These are phyloP conservation scores for Galerina marginata DNA, from an alignment of 768 basidiomycete species.

Conservation along the genomic window DNA sequence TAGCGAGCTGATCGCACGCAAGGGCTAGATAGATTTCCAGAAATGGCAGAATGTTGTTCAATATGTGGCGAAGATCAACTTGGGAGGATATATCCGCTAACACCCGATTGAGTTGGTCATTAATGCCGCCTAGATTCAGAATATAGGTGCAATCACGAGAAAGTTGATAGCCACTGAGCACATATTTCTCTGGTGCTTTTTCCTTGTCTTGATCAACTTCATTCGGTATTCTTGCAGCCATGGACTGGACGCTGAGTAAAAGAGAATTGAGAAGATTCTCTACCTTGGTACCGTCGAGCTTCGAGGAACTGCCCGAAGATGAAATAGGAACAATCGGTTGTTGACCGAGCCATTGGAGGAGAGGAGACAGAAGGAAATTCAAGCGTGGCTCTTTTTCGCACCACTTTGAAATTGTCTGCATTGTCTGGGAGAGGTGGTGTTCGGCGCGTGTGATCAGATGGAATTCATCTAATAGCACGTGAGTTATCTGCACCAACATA, in stretches of 20 bases:
- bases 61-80: slow-evolving; percentile 34
- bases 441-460: slow-evolving; percentile 32
- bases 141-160: slow-evolving; percentile 51
- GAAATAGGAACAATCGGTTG: slow-evolving; percentile 25
- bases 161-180: slow-evolving; percentile 51
- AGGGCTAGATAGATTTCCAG: slow-evolving; percentile 65
- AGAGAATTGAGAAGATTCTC: slow-evolving; percentile 63
- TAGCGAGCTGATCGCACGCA: slow-evolving; percentile 59
- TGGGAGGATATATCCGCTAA: slow-evolving; percentile 44
- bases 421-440: slow-evolving; percentile 25
- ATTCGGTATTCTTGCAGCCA: slow-evolving; percentile 48
- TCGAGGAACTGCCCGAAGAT: background rate
- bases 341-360: slow-evolving; percentile 35
- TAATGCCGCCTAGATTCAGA: slow-evolving; percentile 52
- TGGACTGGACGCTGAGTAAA: slow-evolving; percentile 67
- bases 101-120: slow-evolving; percentile 43
- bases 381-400: slow-evolving; percentile 30
- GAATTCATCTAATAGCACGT: slow-evolving; percentile 40
- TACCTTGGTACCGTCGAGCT: slow-evolving; percentile 22
- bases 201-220: slow-evolving; percentile 26
- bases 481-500: background rate
- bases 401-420: slow-evolving; percentile 30
- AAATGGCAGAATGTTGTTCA: slow-evolving; percentile 75
- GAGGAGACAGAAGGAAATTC: slow-evolving; percentile 37
- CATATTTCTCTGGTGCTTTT: slow-evolving; percentile 53